A percentile compares a stretch with the other conserved stretches of the same genome.
Conservation (phyloP, 2,329 filamentous ascomycete species). For the Bretziella fagacearum region DNA sequence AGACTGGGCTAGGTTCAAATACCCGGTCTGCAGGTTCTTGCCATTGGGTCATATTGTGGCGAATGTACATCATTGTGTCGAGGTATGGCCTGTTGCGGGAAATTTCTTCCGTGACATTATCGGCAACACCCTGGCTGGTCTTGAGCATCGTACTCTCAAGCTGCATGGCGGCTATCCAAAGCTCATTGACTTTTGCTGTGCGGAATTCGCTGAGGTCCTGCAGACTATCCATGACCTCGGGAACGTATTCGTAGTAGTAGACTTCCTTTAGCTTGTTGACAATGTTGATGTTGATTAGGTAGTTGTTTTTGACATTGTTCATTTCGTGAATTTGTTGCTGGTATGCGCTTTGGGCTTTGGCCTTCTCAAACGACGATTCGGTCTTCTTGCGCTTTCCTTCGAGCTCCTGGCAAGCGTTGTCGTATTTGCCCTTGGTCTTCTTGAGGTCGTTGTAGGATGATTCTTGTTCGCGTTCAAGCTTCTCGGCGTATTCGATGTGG, state of each 20-base stretch:
- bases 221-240: conserved; percentile 79
- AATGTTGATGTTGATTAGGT: conserved; percentile 87
- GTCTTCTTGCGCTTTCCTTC: conserved; percentile 90
- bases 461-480: conserved; percentile 80
- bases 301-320: conserved; percentile 98
- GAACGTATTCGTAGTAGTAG: conserved; percentile 94
- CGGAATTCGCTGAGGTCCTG: conserved; percentile 89
- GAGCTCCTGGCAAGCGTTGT: conserved; percentile 81
- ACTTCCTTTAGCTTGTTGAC: conserved; percentile 95
- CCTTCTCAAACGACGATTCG: conserved; percentile 84
- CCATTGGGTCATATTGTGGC: conserved; percentile 71
- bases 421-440: conserved; percentile 88
- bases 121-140: conserved; percentile 53
- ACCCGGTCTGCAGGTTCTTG: conserved; percentile 69
- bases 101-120: conserved; percentile 63
- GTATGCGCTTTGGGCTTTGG: conserved; percentile 79
- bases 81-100: conserved; percentile 72
- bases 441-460: conserved; percentile 65
- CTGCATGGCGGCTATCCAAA: conserved; percentile 68
- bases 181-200: conserved; percentile 61
- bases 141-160: conserved; percentile 68
- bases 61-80: conserved; percentile 95
- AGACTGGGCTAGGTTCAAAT: conserved; percentile 91
- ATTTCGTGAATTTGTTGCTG: conserved; percentile 87
- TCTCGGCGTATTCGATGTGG: conserved; percentile 74